Evolutionary conservation across 306 rosid genomes (phyloP), one percentile per base, ranked within the genome.

Genomic region (Erythrophleum fordii): DNA sequence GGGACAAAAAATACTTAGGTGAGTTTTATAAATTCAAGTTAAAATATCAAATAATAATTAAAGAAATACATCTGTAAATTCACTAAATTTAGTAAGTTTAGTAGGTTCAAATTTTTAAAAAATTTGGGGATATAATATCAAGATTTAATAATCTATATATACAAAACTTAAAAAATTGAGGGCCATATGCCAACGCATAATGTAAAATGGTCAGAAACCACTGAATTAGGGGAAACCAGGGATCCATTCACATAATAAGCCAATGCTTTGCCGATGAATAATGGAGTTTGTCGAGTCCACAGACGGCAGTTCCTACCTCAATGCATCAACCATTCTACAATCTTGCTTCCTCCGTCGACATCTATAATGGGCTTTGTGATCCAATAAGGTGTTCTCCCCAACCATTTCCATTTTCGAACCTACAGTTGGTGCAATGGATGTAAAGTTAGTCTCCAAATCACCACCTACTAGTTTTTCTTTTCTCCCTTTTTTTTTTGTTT

Each of bases 291-390:
- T 53, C 25, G 9, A 18, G 66, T 34, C 76, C 75, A 55, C 18
- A 62, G 20, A 34, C 52, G 12, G 77, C 18, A 29, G 64, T 17
- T 1, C 22, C 88, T 80, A 93, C 89, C 90, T 86, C 72, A 84
- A 79, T 49, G 97, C 87, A 80, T 89, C 94, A 3, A 86, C 83
- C 97, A 93, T 90, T 89, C 97, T 88, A 77, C 93, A 91, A 80
- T 96, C 99, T 28, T 93, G 96, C 79, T 93, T 96, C 93, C 87
- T 92, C 5, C 98, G 93, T 12, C 99, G 92, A 84, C 97, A 93
- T 88, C 99, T 87, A 80, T 90, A 91, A 88, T 96, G 99, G 18
- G 90, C 83, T 83, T 90, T 95, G 80, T 89, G 97, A 85, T 96
- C 99, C 16, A 86, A 67, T 48, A 96, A 91, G 55, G 93, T 81